phyloP scores from a whole-genome alignment of 2,329 filamentous ascomycete genomes.

The Talaromyces sp. region DNA sequence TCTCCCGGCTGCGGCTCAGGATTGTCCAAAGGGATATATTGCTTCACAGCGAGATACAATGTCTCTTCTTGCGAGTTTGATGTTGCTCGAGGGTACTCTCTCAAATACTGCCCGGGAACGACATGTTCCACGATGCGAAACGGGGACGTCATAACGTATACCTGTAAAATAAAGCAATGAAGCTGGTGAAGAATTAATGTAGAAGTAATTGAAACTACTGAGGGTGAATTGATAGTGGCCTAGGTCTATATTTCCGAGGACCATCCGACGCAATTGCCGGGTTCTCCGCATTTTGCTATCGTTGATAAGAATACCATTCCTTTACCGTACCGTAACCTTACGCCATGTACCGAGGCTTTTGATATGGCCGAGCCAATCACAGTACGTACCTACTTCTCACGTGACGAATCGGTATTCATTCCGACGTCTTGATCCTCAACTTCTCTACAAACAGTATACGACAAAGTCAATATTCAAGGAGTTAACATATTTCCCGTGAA shows the following conservation, averaged over 20 bases:
- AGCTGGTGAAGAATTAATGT: neutral
- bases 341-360: slow-evolving; percentile 1
- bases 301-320: neutral
- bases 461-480: too few relatives aligned
- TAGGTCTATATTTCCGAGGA: neutral
- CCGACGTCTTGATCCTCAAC: too few relatives aligned
- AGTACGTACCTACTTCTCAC: neutral
- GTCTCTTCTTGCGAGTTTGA: slow-evolving; percentile 69
- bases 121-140: slow-evolving; percentile 67
- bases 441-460: too few relatives aligned
- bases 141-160: slow-evolving; percentile 6
- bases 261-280: slow-evolving; percentile 5
- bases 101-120: slow-evolving; percentile 71
- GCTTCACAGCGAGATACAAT: slow-evolving; percentile 74
- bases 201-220: too few relatives aligned
- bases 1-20: slow-evolving; percentile 66
- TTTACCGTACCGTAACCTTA: neutral
- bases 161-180: neutral
- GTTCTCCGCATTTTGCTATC: slow-evolving; percentile 1
- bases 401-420: neutral
- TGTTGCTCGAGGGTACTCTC: slow-evolving; percentile 74
- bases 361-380: neutral
- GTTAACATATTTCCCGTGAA: too few relatives aligned
- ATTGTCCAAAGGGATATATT: slow-evolving; percentile 77
- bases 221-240: neutral